phyloP scores from a whole-genome alignment of 2,329 filamentous ascomycete species.

The Calonectria henricotiae region DNA sequence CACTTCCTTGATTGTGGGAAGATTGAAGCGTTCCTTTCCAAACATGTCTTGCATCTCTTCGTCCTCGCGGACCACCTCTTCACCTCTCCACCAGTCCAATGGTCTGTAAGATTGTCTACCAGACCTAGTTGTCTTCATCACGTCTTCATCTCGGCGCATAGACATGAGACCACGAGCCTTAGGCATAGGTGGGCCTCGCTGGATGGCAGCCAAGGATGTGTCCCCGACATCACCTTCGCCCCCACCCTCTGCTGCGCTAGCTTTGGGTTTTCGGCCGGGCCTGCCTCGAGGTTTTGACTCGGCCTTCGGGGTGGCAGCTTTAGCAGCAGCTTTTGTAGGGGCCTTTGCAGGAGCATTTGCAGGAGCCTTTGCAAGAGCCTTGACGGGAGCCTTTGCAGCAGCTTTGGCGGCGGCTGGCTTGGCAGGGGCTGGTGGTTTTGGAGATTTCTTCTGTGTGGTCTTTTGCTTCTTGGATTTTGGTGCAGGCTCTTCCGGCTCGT shows the following conservation, averaged over 20 bases:
- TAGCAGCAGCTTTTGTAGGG: constrained; percentile 34
- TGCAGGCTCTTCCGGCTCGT: constrained; percentile 47
- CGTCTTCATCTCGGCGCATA: constrained; percentile 66
- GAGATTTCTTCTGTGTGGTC: constrained; percentile 48
- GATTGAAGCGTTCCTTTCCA: constrained; percentile 67
- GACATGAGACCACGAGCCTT: constrained; percentile 71
- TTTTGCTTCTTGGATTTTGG: constrained; percentile 52
- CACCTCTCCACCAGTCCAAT: constrained; percentile 89
- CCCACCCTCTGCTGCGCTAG: constrained; percentile 43
- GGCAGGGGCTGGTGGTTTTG: constrained; percentile 47
- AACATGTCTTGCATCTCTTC: constrained; percentile 70
- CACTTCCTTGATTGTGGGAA: constrained; percentile 83
- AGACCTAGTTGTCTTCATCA: constrained; percentile 77
- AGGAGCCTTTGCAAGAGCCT: constrained; percentile 31
- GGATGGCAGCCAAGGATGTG: constrained; percentile 65
- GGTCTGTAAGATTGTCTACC: constrained; percentile 86
- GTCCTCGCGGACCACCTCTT: constrained; percentile 80
- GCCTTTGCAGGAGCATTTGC: constrained; percentile 29
- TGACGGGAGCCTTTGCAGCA: constrained; percentile 34
- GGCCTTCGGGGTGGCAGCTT: constrained; percentile 38
- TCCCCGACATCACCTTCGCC: constrained; percentile 61
- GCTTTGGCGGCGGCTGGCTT: constrained; percentile 43
- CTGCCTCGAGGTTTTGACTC: constrained; percentile 52
- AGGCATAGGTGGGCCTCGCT: constrained; percentile 71
- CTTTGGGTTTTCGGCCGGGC: constrained; percentile 49